Percentiles rank a stretch among this genome's conserved stretches.
Conservation (phyloP, 768 basidiomycete genomes). For the Leccinellum albellum region DNA sequence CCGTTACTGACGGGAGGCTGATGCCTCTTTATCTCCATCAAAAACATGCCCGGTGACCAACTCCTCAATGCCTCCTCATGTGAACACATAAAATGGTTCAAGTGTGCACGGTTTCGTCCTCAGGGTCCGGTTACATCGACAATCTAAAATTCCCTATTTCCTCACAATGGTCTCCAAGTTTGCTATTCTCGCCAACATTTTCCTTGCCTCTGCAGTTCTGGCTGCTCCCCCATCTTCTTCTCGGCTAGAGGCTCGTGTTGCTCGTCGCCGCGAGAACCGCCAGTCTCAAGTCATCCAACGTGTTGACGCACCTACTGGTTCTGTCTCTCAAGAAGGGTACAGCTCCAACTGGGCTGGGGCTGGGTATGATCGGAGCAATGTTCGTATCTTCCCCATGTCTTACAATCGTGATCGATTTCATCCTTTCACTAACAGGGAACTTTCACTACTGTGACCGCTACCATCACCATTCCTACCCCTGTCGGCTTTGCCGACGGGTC, state of each 20-base stretch:
- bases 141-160: background rate
- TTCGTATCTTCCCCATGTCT: slow-evolving; percentile 2
- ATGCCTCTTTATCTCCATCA: too few species aligned
- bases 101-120: background rate
- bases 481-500: too few species aligned
- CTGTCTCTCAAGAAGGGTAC: background rate
- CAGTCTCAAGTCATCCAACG: too few species aligned
- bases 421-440: slow-evolving; percentile 3
- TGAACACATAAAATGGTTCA: background rate
- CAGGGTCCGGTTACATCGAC: too few species aligned
- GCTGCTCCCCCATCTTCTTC: too few species aligned
- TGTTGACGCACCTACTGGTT: too few species aligned
- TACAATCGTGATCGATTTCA: background rate
- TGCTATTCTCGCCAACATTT: background rate
- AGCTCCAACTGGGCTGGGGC: slow-evolving; percentile 21
- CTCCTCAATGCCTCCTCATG: background rate
- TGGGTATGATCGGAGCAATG: slow-evolving; percentile 2
- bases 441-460: slow-evolving; percentile 10
- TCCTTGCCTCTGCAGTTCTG: too few species aligned
- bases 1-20: too few species aligned
- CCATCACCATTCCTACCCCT: slow-evolving; percentile 5
- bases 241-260: too few species aligned
- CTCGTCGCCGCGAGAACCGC: too few species aligned
- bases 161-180: background rate
- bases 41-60: too few species aligned